Base-by-base conservation (phyloP, 352 stramenopile species). In the Phytophthora cactorum region DNA sequence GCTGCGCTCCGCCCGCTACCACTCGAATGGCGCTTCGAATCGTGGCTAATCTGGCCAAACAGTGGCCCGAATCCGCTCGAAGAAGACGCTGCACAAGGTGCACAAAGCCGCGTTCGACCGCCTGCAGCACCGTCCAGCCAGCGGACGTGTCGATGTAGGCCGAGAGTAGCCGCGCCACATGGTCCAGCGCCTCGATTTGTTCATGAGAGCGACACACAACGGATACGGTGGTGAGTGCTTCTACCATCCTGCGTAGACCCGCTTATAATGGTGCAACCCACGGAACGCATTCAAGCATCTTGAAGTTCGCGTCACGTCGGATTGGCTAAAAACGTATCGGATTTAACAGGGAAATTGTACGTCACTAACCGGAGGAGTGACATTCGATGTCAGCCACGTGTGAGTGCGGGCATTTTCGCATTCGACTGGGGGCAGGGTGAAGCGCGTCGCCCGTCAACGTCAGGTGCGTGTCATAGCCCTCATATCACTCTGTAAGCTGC, bases 71-170 rank as follows among this genome's bases (percentile, higher is more conserved):
- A 59, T 75, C 68, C 15, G 56, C 43, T 41, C 56, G 67, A 17
- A 68, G 25, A 9, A 87, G 64, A n/a, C 67, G 58, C 29, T 59
- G 53, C 11, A 86, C 70, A 28, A 88, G 54, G 34, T 82, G 66
- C 63, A 90, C 62, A 32, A 75, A 76, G 17, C 74, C 76, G 8
- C 61, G 41, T 9, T 68, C 64, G 15, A 80, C 76, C 5, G 78
- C 82, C 11, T 58, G 67, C 22, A 72, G 68, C 51, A 90, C 29
- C 15, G 70, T 79, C 81, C 79, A 88, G 7, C 34, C 15, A n/a
- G 43, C 28, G 1, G 81, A 86, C 4, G 17, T 12, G 68, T 87
- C 75, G 22, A 75, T 45, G 38, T 68, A 90, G 9, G 43, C 53
- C 9, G 72, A 59, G 17, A 90, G 54, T 32, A 75, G 60, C 49